Evolutionary conservation across 2,329 filamentous ascomycete species (phyloP).

Genomic region (Penicillium oxalicum): DNA sequence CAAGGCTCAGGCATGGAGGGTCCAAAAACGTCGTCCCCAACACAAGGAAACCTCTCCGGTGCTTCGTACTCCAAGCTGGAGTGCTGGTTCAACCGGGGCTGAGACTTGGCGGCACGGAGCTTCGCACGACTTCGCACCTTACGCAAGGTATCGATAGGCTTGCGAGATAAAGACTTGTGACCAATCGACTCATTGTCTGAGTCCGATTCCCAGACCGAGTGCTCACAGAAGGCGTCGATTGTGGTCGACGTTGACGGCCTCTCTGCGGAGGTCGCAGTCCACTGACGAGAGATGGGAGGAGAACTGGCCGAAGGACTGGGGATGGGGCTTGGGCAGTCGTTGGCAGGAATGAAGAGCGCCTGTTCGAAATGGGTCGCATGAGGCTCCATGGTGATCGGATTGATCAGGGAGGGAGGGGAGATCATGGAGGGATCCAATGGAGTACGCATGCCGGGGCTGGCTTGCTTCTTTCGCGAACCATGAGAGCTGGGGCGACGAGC

Average conservation of each 20-base stretch:
- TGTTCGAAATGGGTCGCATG: constrained; percentile 36
- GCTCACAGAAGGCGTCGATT: constrained; percentile 30
- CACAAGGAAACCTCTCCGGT: constrained; percentile 26
- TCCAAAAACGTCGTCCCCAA: constrained; percentile 21
- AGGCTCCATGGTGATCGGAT: constrained; percentile 36
- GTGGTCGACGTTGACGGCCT: constrained; percentile 30
- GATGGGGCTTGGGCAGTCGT: constrained; percentile 33
- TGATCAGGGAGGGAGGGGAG: constrained; percentile 33
- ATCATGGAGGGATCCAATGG: constrained; percentile 36
- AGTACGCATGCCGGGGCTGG: constrained; percentile 21
- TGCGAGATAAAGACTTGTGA: constrained; percentile 32
- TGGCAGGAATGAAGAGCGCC: constrained; percentile 36
- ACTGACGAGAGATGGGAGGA: constrained; percentile 26
- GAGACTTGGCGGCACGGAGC: constrained; percentile 34
- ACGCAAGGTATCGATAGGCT: constrained; percentile 35
- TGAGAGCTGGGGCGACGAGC: constrained; percentile 19
- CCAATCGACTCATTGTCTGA: constrained; percentile 33
- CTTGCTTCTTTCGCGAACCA: constrained; percentile 20
- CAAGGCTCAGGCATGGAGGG: constrained; percentile 10
- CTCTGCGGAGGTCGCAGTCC: constrained; percentile 25
- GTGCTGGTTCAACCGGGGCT: constrained; percentile 27
- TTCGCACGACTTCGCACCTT: constrained; percentile 38
- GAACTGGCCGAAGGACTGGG: constrained; percentile 30
- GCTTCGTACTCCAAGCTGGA: constrained; percentile 16
- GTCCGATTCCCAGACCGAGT: constrained; percentile 39